Base-by-base conservation (phyloP, 2,329 filamentous ascomycete species). In the Colletotrichum sp. region DNA sequence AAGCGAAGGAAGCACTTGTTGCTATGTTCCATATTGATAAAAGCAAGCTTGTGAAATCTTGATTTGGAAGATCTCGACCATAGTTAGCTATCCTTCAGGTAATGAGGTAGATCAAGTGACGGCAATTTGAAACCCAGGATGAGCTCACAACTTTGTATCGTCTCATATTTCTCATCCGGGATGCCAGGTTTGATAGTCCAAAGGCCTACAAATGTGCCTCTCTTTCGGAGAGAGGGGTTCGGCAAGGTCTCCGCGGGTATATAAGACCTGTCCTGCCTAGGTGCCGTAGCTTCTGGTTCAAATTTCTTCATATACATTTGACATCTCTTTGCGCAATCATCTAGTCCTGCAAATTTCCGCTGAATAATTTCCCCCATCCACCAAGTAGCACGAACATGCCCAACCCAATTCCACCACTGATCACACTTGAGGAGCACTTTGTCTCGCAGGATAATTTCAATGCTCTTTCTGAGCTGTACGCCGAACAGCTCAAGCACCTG, bases 341-440 rank as follows among this genome's bases (percentile, higher is more conserved):
- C 2, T 24, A 26, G 12, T 57, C 15, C 15, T 57, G 0, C 22
- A 26, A 26, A 7, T 57, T 57, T 8, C n/a, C 15, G 22, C 52
- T 28, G 52, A 22, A 57, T 57, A 57, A 15, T 3, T 28, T 9
- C 15, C 52, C 15, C 2, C 15, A 16, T 57, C 52, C 2, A 28
- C 4, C 1, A 9, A 57, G 24, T 57, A 26, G 2, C 52, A 28
- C 13, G 52, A 57, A 28, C 52, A 57, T 57, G 52, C 0, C 13
- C 52, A 57, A 28, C 13, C 52, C 52, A 7, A 64, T 78, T 32
- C 80, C 76, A 6, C 81, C 83, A 2, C 77, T 85, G 10, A 85
- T 87, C 52, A 81, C 85, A 13, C 83, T 88, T 22, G 86, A 87
- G 77, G 86, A 88, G 70, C 86, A 88, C 75, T 84, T 82, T 78